Evolutionary conservation across 2,329 filamentous ascomycete species (phyloP).

Genomic region (Penicillium polonicum): DNA sequence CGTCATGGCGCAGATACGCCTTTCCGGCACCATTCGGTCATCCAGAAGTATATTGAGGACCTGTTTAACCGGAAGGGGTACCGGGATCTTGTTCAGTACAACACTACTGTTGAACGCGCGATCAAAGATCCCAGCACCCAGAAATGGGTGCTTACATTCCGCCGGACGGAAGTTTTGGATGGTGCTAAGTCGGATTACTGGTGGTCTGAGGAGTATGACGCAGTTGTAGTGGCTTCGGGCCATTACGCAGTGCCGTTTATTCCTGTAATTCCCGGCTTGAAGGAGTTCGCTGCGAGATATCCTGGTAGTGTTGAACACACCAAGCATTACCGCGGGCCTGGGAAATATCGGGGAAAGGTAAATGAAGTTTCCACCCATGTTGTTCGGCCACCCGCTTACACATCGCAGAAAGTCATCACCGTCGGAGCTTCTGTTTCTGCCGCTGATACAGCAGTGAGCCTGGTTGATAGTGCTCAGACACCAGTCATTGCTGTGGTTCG

Average conservation of each 20-base stretch:
- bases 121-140: conserved; percentile 48
- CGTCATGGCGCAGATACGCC: conserved; percentile 59
- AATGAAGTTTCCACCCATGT: neutral
- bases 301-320: conserved; percentile 44
- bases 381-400: neutral
- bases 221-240: conserved; percentile 60
- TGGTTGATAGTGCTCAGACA: conserved; percentile 46
- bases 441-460: conserved; percentile 59
- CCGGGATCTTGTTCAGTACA: conserved; percentile 45
- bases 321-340: conserved; percentile 40
- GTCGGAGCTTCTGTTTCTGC: conserved; percentile 66
- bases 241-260: conserved; percentile 60
- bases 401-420: conserved; percentile 55
- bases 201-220: conserved; percentile 64
- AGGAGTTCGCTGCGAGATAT: conserved; percentile 39
- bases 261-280: conserved; percentile 44
- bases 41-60: conserved; percentile 57
- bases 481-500: conserved; percentile 57
- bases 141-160: conserved; percentile 56
- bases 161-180: conserved; percentile 33
- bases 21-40: conserved; percentile 61
- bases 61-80: conserved; percentile 56
- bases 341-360: conserved; percentile 43
- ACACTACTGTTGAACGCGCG: conserved; percentile 61
- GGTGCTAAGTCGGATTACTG: conserved; percentile 52